Percentiles rank a stretch among this genome's conserved stretches.
Evolutionary conservation across 148 eudicot species (phyloP).

Genomic region (Rhododendron vialii): DNA sequence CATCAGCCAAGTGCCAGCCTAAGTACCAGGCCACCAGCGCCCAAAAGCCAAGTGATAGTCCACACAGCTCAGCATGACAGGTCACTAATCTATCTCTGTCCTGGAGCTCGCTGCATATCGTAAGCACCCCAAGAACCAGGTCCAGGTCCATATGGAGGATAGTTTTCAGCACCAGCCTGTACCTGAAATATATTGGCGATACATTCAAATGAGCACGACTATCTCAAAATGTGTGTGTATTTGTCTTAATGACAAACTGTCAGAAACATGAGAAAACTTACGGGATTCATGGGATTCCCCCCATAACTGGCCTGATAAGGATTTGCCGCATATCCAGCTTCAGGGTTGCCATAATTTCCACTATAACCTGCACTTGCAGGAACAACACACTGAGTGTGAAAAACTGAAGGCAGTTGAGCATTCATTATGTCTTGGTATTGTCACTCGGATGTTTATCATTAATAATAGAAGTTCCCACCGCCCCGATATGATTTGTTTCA

Average conservation of each 20-base stretch:
- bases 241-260: too few relatives aligned
- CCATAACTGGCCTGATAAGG: constrained; percentile 69
- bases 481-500: not conserved
- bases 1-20: constrained; percentile 27
- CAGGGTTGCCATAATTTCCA: constrained; percentile 58
- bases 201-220: not conserved
- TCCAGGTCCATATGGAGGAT: constrained; percentile 74
- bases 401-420: not conserved
- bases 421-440: not conserved
- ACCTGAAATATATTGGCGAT: constrained; percentile 19
- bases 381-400: not conserved
- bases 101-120: constrained; percentile 72
- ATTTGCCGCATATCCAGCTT: constrained; percentile 66
- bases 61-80: constrained; percentile 21
- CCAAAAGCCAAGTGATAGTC: constrained; percentile 20
- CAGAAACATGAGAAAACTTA: constrained; percentile 20
- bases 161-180: constrained; percentile 67
- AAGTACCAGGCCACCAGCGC: constrained; percentile 22
- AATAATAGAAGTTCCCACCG: not conserved
- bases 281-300: constrained; percentile 42
- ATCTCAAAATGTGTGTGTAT: not conserved
- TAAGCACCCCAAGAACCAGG: constrained; percentile 81
- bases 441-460: not conserved
- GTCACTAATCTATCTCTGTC: constrained; percentile 54
- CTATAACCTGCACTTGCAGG: constrained; percentile 51